Conservation (phyloP, 106 monocot genomes). For the Allium fistulosum region DNA sequence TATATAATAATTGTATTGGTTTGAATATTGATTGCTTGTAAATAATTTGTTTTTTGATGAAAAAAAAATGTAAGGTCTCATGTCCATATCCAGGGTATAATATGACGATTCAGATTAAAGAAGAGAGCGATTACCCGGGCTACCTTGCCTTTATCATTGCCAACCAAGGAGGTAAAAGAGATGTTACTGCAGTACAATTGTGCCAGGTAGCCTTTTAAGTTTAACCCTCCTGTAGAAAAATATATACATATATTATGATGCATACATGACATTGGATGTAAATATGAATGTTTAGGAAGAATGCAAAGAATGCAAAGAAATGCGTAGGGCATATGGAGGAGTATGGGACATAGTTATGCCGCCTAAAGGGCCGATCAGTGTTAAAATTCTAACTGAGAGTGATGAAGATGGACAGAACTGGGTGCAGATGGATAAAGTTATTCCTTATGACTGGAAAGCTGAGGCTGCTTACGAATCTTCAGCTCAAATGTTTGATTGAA, state of each 20-base stretch:
- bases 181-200: conserved; percentile 15
- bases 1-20: too few species aligned
- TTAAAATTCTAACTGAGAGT: conserved; percentile 1
- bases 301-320: conserved; percentile 13
- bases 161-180: conserved; percentile 25
- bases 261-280: background rate
- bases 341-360: conserved; percentile 26
- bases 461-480: conserved; percentile 7
- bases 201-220: conserved; percentile 11
- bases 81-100: too few species aligned
- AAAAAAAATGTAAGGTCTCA: too few species aligned
- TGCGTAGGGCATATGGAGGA: conserved; percentile 24
- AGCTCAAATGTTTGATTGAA: background rate
- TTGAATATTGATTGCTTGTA: too few species aligned
- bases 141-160: conserved; percentile 19
- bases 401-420: conserved; percentile 11
- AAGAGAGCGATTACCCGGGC: conserved; percentile 22
- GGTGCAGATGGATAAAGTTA: conserved; percentile 5
- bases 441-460: too few species aligned
- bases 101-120: conserved; percentile 22
- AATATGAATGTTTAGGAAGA: conserved; percentile 9
- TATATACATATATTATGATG: background rate
- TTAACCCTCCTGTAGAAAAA: background rate
- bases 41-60: too few species aligned
- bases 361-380: conserved; percentile 17